A percentile compares a stretch with the other conserved stretches of the same genome.
Conservation (phyloP, 306 rosid species). For the Abrus precatorius region DNA sequence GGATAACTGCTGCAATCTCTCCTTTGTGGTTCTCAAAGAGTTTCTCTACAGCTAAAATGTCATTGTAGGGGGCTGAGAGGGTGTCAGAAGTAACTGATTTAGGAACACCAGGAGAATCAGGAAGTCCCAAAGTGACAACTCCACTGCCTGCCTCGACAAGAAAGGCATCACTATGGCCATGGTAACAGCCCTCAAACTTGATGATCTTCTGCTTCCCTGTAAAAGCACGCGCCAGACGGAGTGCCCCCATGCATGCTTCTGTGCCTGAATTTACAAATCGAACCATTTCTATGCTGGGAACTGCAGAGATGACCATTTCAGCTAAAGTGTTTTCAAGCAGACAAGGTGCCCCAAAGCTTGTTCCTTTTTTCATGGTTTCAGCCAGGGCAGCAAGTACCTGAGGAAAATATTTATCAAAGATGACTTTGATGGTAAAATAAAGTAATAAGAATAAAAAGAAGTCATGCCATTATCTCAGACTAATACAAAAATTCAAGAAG, state of each 20-base stretch:
- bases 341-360: constrained; percentile 85
- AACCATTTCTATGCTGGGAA: constrained; percentile 42
- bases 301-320: constrained; percentile 71
- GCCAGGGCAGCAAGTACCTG: constrained; percentile 85
- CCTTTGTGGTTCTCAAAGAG: constrained; percentile 62
- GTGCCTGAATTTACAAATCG: constrained; percentile 76
- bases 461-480: neutral
- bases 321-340: constrained; percentile 71
- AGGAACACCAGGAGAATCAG: constrained; percentile 84
- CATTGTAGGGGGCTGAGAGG: constrained; percentile 74
- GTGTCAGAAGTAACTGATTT: constrained; percentile 63
- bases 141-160: constrained; percentile 89
- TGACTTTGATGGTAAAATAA: neutral
- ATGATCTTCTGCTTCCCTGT: constrained; percentile 67
- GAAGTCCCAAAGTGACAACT: constrained; percentile 78
- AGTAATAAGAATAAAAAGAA: neutral
- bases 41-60: constrained; percentile 62
- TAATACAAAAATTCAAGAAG: constrained; percentile 1
- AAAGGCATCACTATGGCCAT: constrained; percentile 85
- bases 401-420: constrained; percentile 47
- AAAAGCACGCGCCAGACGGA: constrained; percentile 76
- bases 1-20: constrained; percentile 71
- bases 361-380: constrained; percentile 86
- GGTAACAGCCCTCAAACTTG: constrained; percentile 86
- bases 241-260: constrained; percentile 85